Evolutionary conservation across 345 rosid species (phyloP).

Genomic region (Eutrema japonicum): DNA sequence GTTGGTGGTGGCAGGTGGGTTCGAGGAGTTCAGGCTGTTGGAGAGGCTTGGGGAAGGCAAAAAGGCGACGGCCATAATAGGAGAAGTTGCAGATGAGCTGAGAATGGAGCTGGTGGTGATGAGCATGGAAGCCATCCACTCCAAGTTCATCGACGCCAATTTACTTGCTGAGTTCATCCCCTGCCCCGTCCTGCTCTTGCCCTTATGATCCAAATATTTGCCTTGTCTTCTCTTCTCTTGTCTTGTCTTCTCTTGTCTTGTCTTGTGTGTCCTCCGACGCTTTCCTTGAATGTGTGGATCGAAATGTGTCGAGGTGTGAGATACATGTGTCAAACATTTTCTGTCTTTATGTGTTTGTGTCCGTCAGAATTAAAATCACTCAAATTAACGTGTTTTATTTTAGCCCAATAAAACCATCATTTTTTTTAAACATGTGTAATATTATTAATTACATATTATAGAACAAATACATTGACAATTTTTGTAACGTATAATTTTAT

Average conservation of each 20-base stretch:
- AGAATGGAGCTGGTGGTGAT: conserved; percentile 81
- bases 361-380: neutral
- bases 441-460: too few species aligned
- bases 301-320: conserved; percentile 19
- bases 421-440: too few species aligned
- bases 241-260: neutral
- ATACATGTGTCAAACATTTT: conserved; percentile 31
- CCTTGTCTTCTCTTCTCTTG: neutral
- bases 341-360: neutral
- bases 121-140: conserved; percentile 99
- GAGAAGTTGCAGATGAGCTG: conserved; percentile 95
- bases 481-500: too few species aligned
- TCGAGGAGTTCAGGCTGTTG: conserved; percentile 80
- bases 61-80: conserved; percentile 87
- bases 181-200: conserved; percentile 88
- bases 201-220: conserved; percentile 48
- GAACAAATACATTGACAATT: too few species aligned
- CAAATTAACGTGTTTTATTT: neutral
- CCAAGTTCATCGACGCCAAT: conserved; percentile 95
- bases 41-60: conserved; percentile 90
- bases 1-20: conserved; percentile 58
- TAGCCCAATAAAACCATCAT: too few species aligned
- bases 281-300: neutral
- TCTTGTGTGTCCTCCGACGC: neutral
- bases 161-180: conserved; percentile 93